These are phyloP conservation scores for Globisporangium apiculatum DNA, from an alignment of 352 stramenopile genomes.

Conservation along the genomic window DNA sequence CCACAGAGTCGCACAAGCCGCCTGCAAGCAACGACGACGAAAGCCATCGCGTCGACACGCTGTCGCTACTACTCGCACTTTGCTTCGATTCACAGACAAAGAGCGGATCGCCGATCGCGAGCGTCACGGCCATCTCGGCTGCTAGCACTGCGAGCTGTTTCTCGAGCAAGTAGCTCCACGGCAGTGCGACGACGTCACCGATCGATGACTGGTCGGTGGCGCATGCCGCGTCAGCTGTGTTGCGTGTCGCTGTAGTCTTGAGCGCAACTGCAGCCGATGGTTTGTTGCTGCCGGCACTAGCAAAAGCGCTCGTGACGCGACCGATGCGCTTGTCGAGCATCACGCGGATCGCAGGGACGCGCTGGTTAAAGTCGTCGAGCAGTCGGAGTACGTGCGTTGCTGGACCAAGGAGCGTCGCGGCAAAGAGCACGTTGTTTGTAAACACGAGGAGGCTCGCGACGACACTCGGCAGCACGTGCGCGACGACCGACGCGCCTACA, in stretches of 20 bases:
- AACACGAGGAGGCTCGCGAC: slow-evolving; percentile 56
- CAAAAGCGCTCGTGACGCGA: slow-evolving; percentile 3
- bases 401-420: slow-evolving; percentile 31
- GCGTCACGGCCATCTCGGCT: slow-evolving; percentile 47
- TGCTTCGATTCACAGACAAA: slow-evolving; percentile 7
- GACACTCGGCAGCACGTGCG: slow-evolving; percentile 44
- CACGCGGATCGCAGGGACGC: slow-evolving; percentile 6
- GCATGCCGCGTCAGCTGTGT: not conserved
- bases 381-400: slow-evolving; percentile 36
- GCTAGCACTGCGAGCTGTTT: slow-evolving; percentile 53
- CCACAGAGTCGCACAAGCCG: slow-evolving; percentile 15
- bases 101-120: slow-evolving; percentile 32
- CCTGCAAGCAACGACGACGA: slow-evolving; percentile 24
- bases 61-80: no score
- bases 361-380: slow-evolving; percentile 41
- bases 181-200: slow-evolving; percentile 26
- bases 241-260: not conserved
- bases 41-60: slow-evolving; percentile 11
- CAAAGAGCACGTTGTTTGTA: slow-evolving; percentile 44
- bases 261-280: not conserved
- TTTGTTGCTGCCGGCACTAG: not conserved
- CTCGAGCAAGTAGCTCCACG: slow-evolving; percentile 52
- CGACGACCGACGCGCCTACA: slow-evolving; percentile 41
- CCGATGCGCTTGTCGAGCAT: slow-evolving; percentile 23
- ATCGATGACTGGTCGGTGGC: not conserved